Conservation (phyloP, 2,329 filamentous ascomycete genomes). For the Claviceps humidiphila region DNA sequence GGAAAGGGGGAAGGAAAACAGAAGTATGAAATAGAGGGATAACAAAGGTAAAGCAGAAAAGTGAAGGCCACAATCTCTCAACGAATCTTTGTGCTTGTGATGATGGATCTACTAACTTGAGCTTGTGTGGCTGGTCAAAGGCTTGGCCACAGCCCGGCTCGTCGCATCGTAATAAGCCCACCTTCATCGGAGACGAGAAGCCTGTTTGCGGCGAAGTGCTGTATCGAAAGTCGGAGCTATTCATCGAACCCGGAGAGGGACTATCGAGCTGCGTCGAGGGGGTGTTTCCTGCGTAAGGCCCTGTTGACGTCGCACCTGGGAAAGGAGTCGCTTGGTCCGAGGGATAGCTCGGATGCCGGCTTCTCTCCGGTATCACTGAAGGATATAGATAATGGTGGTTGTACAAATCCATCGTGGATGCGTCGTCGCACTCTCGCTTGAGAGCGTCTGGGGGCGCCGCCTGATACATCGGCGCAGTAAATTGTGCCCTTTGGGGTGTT, state of each 20-base stretch:
- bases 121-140: conserved; percentile 46
- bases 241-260: conserved; percentile 26
- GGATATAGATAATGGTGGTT: conserved; percentile 14
- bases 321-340: conserved; percentile 31
- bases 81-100: conserved; percentile 8
- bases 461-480: conserved; percentile 14
- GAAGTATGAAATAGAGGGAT: too few species aligned
- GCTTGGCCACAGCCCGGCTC: conserved; percentile 24
- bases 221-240: conserved; percentile 23
- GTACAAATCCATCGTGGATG: conserved; percentile 14
- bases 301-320: conserved; percentile 25
- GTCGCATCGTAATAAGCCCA: conserved; percentile 20
- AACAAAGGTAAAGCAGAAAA: too few species aligned
- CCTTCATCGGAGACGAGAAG: conserved; percentile 15
- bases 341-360: conserved; percentile 20
- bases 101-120: conserved; percentile 30
- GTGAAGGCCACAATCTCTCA: neutral
- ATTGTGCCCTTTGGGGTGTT: conserved; percentile 15
- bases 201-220: conserved; percentile 22
- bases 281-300: conserved; percentile 29
- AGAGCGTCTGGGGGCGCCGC: conserved; percentile 3
- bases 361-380: conserved; percentile 10
- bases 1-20: too few species aligned
- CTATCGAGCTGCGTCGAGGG: conserved; percentile 33
- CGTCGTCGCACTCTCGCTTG: conserved; percentile 10